phyloP scores from a whole-genome alignment of 108 stramenopile genomes.

The Discostella pseudostelligera region DNA sequence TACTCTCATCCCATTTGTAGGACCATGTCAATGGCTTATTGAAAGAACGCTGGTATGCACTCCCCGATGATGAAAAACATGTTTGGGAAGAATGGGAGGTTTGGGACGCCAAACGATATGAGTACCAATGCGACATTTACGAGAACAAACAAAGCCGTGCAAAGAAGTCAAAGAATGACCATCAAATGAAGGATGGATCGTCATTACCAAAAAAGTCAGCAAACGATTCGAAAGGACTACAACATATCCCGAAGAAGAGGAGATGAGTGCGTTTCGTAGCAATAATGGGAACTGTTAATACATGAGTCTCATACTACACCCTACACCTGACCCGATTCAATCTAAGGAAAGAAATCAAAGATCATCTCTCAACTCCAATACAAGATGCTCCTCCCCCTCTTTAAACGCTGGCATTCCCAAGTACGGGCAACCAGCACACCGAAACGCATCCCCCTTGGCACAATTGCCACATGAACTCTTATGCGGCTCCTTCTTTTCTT shows the following conservation, averaged over 20 bases:
- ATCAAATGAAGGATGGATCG: neutral
- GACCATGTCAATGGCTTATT: conserved; percentile 66
- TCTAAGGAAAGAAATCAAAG: conserved; percentile 33
- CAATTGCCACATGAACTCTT: conserved; percentile 94
- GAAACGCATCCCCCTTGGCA: conserved; percentile 96
- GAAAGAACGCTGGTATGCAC: conserved; percentile 64
- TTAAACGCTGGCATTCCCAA: conserved; percentile 96
- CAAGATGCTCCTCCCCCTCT: conserved; percentile 93
- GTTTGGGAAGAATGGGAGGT: conserved; percentile 73
- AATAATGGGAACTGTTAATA: too few relatives aligned
- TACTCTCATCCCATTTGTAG: too few relatives aligned
- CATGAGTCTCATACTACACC: too few relatives aligned
- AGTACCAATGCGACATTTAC: conserved; percentile 52
- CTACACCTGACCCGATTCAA: too few relatives aligned
- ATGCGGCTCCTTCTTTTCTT: conserved; percentile 17
- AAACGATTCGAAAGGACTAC: neutral
- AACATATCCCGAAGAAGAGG: neutral
- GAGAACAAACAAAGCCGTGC: conserved; percentile 8
- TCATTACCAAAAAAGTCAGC: conserved; percentile 25
- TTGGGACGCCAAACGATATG: conserved; percentile 77
- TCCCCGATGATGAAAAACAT: conserved; percentile 64
- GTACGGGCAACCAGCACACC: conserved; percentile 97
- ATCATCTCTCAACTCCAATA: conserved; percentile 86
- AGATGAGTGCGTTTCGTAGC: too few relatives aligned
- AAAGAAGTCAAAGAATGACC: conserved; percentile 13